These are phyloP conservation scores for Cylindrodendrum hubeiense DNA, from an alignment of 2,329 filamentous ascomycete genomes.

Conservation along the genomic window DNA sequence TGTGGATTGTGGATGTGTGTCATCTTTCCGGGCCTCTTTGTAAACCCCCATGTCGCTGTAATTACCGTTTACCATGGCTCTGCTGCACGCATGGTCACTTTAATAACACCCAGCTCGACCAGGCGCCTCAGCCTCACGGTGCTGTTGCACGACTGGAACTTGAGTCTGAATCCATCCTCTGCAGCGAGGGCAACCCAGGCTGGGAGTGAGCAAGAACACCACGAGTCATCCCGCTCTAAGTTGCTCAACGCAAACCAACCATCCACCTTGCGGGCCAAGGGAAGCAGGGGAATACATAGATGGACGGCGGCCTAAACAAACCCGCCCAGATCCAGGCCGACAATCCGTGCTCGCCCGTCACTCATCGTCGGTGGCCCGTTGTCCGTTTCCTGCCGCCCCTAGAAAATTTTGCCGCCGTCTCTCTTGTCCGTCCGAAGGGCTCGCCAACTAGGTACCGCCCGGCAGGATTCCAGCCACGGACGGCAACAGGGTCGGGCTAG, in stretches of 20 bases:
- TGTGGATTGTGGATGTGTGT: conserved; percentile 8
- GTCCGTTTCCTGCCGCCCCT: background rate
- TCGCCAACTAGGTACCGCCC: conserved; percentile 4
- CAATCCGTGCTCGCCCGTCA: background rate
- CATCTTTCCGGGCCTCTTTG: background rate
- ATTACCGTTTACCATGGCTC: background rate
- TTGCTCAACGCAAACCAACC: background rate
- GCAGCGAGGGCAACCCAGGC: background rate
- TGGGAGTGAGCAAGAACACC: background rate
- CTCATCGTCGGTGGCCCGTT: background rate
- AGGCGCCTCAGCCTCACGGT: background rate
- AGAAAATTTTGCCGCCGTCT: conserved; percentile 14
- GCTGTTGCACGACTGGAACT: background rate
- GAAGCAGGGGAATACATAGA: background rate
- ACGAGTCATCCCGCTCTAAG: background rate
- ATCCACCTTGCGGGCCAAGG: background rate
- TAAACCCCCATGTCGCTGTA: conserved; percentile 12
- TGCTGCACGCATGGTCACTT: conserved; percentile 7
- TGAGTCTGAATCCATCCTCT: background rate
- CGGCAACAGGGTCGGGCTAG: background rate
- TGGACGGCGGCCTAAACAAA: background rate
- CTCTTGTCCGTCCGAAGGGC: background rate
- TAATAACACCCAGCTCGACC: background rate
- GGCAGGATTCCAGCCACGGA: conserved; percentile 11
- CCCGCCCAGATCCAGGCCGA: background rate